Evolutionary conservation across 441 rosid genomes (phyloP), one percentile per base, ranked within the genome.

Genomic region (Raphanus hybrid): DNA sequence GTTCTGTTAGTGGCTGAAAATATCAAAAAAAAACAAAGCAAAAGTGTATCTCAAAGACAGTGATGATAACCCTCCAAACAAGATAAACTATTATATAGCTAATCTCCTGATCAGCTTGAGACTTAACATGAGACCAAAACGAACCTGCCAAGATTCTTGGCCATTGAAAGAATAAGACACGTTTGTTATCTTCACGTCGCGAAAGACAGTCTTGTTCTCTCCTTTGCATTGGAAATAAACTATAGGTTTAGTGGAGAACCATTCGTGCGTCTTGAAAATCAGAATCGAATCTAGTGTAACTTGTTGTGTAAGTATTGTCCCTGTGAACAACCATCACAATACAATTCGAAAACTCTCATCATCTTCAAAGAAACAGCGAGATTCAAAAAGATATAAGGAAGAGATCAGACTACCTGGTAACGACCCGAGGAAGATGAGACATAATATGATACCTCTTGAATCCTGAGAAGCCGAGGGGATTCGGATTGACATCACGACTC

Each of bases 1-100:
- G 74, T 73, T 82, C 78, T 0, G 91, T 90, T 32, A 95, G 67
- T 29, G 98, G 98, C 48, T 41, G 48, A 41, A 41, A 41, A 34
- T 1, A 34, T 4, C 4, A 34, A 34, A 0, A 3, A 8, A 37
- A 37, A 39, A 39, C 45, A 39, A 3, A 39, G 2, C 45, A 41
- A 3, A 41, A 9, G 50, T 43, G 14, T 1, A 43, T 3, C 50
- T 43, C n/a, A 43, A 43, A 11, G 50, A 12, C 50, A 43, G 6
- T 43, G 5, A 43, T 43, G 50, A 43, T 3, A 43, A 43, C 50
- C 3, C 3, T 43, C 50, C 50, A 11, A 43, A 43, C 50, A 43
- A 43, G 50, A 11, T 5, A 11, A 43, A 43, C 50, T 43, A 43
- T 1, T 43, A 14, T 48, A 48, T n/a, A 4, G 55, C 55, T 48